Base-by-base conservation (phyloP, 140 eudicot genomes). In the Cichorium intybus region DNA sequence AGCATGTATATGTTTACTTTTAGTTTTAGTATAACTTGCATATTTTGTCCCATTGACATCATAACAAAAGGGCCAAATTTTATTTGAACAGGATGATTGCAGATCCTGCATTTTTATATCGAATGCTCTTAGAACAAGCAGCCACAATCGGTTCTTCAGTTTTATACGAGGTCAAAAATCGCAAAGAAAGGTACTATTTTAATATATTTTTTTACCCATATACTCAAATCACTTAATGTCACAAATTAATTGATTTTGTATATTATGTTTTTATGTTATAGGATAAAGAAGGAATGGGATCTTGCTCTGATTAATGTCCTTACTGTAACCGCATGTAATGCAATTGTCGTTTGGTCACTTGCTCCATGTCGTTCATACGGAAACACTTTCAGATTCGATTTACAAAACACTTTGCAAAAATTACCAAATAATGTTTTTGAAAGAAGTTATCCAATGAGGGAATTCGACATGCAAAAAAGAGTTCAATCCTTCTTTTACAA, bases 331-430 rank as follows among this genome's bases (percentile, higher is more conserved):
- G 91, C 99, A 68, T 93, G 99, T 84, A 93, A 93, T 75, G 88
- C 95, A 15, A 37, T 80, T n/a, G 95, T 78, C 78, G 97, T 89
- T 62, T 93, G 99, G 99, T 81, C 97, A 0, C 94, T 93, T 61
- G 97, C 99, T 66, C 97, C 99, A 45, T 93, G 97, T 60, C 99
- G 97, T 57, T 93, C 99, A 17, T 93, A 93, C 61, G 99, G 99
- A 34, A 86, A 82, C 52, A 93, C 99, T n/a, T 93, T 93, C 71
- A 88, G 84, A 17, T 88, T 79, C 60, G 97, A 93, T 82, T 61
- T 93, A 75, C 99, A 93, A 66, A 93, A 89, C 68, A 93, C 97
- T 9, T 62, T 93, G 79, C 97, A 93, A 59, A 86, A 93, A 78
- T 95, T 93, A 24, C 99, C 99, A n/a, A 93, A 93, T 64, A 93